Percentiles rank a stretch among this genome's conserved stretches.
Evolutionary conservation across 2,329 filamentous ascomycete genomes (phyloP).

Genomic region (Fusarium tricinctum): DNA sequence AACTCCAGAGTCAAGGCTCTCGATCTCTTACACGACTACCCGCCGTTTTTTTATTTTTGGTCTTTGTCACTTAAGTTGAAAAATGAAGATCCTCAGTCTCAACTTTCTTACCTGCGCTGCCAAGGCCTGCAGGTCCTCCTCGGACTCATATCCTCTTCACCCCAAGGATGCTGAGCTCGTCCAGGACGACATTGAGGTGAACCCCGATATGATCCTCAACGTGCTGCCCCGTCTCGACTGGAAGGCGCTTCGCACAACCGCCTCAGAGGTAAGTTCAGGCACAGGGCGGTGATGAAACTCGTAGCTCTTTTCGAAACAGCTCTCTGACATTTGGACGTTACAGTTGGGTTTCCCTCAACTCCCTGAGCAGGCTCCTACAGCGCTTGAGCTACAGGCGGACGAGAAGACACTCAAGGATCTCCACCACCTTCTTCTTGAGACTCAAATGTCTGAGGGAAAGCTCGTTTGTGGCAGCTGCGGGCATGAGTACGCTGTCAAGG

Average conservation of each 20-base stretch:
- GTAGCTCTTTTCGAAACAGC: constrained; percentile 2
- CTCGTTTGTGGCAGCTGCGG: constrained; percentile 92
- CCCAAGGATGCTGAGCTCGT: constrained; percentile 93
- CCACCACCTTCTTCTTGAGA: constrained; percentile 88
- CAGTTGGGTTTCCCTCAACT: constrained; percentile 85
- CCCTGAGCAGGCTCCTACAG: constrained; percentile 73
- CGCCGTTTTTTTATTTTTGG: neutral
- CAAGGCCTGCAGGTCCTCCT: constrained; percentile 89
- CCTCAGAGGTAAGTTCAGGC: constrained; percentile 75
- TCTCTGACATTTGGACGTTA: constrained; percentile 23
- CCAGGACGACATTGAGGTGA: constrained; percentile 86
- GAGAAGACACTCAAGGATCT: constrained; percentile 81
- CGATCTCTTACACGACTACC: constrained; percentile 1
- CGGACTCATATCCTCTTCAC: constrained; percentile 88
- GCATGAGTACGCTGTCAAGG: constrained; percentile 93
- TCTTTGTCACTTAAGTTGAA: neutral
- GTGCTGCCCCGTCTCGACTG: constrained; percentile 91
- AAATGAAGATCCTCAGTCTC: constrained; percentile 94
- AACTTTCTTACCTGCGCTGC: constrained; percentile 98
- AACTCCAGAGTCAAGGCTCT: constrained; percentile 16
- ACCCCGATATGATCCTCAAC: constrained; percentile 84
- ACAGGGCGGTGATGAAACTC: constrained; percentile 5
- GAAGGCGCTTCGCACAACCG: constrained; percentile 81
- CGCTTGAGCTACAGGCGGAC: constrained; percentile 73
- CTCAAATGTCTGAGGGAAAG: constrained; percentile 88